Base-by-base conservation (phyloP, 2,329 filamentous ascomycete species). In the Trichoderma sp. region DNA sequence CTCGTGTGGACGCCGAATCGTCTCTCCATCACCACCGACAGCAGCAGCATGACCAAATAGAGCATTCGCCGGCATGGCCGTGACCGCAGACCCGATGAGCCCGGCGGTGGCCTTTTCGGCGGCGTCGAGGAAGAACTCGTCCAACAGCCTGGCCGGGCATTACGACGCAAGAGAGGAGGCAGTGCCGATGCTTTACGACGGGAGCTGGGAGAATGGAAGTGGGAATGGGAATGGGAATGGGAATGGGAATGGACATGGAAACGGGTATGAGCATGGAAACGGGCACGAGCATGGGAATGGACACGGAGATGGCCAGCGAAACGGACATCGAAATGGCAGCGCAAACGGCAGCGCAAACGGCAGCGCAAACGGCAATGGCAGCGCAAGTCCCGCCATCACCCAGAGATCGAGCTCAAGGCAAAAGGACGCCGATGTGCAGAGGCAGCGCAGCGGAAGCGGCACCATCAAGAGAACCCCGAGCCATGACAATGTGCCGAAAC, bases 401-500 rank as follows among this genome's bases (percentile, higher is more conserved):
- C 15, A 50, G 34, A 57, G 56, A 34, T 64, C 60, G 61, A 56
- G 37, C 29, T 35, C 19, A 27, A 56, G 22, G 61, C 61, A 65
- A 15, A 57, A 15, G 6, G 61, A 65, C 19, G n/a, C 19, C 22
- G 59, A 59, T 37, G 37, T 63, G 52, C 35, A 27, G 32, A 52
- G 68, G 39, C 68, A 63, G 32, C 68, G 58, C 45, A 65, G 54
- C 37, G 32, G 54, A 25, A 78, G 74, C 69, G 75, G 72, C 45
- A 72, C 77, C 34, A 73, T 76, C 58, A 76, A 72, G 67, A 77
- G 74, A 67, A 71, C 73, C 5, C 70, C 70, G 35, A 80, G 78
- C 70, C 76, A 78, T 50, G 83, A 82, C 69, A 82, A 78, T 57
- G 77, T 87, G 56, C 82, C 84, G 65, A 83, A 85, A 42, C 79